A percentile compares a stretch with the other conserved stretches of the same genome.
Conservation (phyloP, 352 stramenopile genomes). For the Phytopythium kandeliae region DNA sequence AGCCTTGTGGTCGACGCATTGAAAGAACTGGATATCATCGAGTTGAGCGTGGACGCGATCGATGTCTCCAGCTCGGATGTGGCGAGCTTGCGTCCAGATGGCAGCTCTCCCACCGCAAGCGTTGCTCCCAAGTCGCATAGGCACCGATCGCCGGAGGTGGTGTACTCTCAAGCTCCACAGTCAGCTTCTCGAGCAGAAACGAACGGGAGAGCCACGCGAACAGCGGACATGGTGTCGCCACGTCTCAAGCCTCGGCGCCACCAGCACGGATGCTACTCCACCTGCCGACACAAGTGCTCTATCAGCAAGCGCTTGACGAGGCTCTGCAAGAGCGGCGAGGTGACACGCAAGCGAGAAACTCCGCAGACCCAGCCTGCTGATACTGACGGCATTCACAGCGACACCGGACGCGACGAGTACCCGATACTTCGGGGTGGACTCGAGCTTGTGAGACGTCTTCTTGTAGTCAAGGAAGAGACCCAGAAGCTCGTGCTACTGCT, state of each 20-base stretch:
- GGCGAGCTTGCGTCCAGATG: not conserved
- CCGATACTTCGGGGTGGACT: slow-evolving; percentile 3
- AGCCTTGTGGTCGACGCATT: slow-evolving; percentile 13
- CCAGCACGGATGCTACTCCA: not conserved
- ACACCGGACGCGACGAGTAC: not conserved
- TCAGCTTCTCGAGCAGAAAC: not conserved
- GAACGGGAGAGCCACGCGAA: not conserved
- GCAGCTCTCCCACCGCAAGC: not conserved
- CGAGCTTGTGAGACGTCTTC: slow-evolving; percentile 3
- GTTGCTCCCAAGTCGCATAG: not conserved
- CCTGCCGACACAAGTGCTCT: not conserved
- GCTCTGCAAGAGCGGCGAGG: not conserved
- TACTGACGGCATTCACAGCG: not conserved
- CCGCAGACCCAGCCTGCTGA: not conserved
- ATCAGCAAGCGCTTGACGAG: not conserved
- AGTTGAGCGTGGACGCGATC: slow-evolving; percentile 11
- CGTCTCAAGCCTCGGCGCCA: not conserved
- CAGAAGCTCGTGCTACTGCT: slow-evolving; percentile 2
- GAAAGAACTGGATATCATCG: slow-evolving; percentile 28
- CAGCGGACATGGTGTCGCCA: not conserved
- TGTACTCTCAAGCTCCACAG: not conserved
- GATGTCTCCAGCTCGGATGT: not conserved
- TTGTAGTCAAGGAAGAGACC: slow-evolving; percentile 5
- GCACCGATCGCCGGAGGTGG: not conserved
- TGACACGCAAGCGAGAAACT: not conserved